phyloP scores from a whole-genome alignment of 2,329 filamentous ascomycete species.

The Monosporascus sp. region DNA sequence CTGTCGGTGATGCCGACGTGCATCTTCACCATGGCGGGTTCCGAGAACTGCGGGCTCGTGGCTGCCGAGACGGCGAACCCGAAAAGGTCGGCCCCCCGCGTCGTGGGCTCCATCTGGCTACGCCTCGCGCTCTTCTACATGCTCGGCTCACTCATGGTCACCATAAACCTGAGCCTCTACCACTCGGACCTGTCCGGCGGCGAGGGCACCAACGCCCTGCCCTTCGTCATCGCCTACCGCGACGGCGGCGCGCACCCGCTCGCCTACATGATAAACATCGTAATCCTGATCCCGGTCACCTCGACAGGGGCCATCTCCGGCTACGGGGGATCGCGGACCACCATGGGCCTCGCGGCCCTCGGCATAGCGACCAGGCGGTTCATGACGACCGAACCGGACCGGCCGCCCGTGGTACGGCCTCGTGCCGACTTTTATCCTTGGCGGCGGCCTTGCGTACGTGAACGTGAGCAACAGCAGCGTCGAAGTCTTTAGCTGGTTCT shows the following conservation, averaged over 20 bases:
- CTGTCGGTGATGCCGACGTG: conserved; percentile 45
- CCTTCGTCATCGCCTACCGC: conserved; percentile 39
- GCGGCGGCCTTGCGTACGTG: conserved; percentile 35
- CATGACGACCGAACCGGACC: conserved; percentile 26
- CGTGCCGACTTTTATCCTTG: conserved; percentile 46
- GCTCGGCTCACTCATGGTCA: conserved; percentile 37
- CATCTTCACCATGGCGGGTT: conserved; percentile 47
- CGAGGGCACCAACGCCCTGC: conserved; percentile 35
- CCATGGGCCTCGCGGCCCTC: conserved; percentile 37
- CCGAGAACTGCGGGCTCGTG: conserved; percentile 36
- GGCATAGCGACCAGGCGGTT: conserved; percentile 34
- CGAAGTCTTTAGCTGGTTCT: conserved; percentile 42
- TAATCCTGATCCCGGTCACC: conserved; percentile 41
- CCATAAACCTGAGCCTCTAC: conserved; percentile 35
- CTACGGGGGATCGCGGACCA: conserved; percentile 37
- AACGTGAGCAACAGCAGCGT: conserved; percentile 35
- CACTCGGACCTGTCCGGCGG: conserved; percentile 35
- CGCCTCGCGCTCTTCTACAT: conserved; percentile 41
- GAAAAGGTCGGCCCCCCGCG: conserved; percentile 34
- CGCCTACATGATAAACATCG: conserved; percentile 42
- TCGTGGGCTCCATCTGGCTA: conserved; percentile 39
- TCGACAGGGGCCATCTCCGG: conserved; percentile 37
- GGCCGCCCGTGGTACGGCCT: conserved; percentile 34
- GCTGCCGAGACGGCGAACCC: conserved; percentile 39
- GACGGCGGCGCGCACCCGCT: conserved; percentile 32